phyloP scores from a whole-genome alignment of 2,329 filamentous ascomycete species.

The Cercospora sp. region DNA sequence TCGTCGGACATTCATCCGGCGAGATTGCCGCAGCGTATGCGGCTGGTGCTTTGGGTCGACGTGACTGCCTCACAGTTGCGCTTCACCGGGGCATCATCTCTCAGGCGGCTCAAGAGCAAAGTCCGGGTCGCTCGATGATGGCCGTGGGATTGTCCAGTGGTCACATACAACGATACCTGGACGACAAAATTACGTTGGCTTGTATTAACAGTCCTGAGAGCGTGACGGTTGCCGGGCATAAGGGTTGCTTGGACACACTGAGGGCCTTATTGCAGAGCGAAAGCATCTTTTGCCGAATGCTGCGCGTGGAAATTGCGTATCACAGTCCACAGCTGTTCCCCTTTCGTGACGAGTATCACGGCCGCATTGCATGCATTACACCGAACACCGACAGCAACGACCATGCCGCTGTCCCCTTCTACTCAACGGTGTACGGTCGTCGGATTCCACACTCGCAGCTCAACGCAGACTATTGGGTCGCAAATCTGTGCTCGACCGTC shows the following conservation, averaged over 20 bases:
- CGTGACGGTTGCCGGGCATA: neutral
- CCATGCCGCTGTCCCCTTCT: too few species aligned
- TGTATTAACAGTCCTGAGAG: slow-evolving; percentile 3
- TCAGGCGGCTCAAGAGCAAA: neutral
- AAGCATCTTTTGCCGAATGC: too few species aligned
- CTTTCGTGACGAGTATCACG: too few species aligned
- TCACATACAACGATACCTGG: too few species aligned
- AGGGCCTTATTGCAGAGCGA: too few species aligned
- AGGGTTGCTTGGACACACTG: too few species aligned
- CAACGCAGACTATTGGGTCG: neutral
- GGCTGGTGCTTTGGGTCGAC: slow-evolving; percentile 17
- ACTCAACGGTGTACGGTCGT: too few species aligned
- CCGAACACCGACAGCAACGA: too few species aligned
- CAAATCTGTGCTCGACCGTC: neutral
- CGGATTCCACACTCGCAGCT: too few species aligned
- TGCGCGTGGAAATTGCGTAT: too few species aligned
- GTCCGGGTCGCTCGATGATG: neutral
- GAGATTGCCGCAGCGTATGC: slow-evolving; percentile 40
- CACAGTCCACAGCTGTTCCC: too few species aligned
- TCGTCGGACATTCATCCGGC: slow-evolving; percentile 38
- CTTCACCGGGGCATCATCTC: neutral
- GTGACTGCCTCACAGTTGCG: neutral
- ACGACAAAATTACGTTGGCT: neutral
- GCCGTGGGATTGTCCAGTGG: neutral
- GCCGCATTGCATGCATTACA: too few species aligned